A percentile compares a stretch with the other conserved stretches of the same genome.
These are phyloP conservation scores for Gentiana straminea DNA, from an alignment of 257 asterid genomes.

Conservation along the genomic window DNA sequence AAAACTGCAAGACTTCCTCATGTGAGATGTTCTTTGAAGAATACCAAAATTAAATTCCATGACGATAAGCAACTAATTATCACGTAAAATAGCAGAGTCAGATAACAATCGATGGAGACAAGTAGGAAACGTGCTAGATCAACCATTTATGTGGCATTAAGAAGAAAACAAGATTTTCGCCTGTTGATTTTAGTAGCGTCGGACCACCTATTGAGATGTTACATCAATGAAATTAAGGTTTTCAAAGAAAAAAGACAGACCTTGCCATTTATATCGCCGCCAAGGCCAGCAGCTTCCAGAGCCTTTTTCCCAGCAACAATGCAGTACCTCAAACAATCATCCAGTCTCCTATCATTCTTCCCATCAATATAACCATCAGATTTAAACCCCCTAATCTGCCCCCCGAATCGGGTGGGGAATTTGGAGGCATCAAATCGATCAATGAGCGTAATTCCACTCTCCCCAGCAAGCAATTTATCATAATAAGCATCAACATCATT, in stretches of 20 bases:
- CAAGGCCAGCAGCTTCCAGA: conserved; percentile 43
- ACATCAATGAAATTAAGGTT: too few species aligned
- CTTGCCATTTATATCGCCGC: conserved; percentile 23
- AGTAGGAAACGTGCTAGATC: too few species aligned
- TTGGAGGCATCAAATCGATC: conserved; percentile 50
- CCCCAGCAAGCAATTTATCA: conserved; percentile 37
- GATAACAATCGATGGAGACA: too few species aligned
- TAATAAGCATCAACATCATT: conserved; percentile 37
- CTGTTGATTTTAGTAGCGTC: too few species aligned
- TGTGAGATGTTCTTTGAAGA: too few species aligned
- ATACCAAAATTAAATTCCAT: too few species aligned
- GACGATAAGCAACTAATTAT: too few species aligned
- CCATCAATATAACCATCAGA: conserved; percentile 51
- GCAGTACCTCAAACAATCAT: conserved; percentile 45
- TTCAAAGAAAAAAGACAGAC: conserved; percentile 10
- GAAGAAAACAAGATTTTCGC: too few species aligned
- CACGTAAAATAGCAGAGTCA: too few species aligned
- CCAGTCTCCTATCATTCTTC: conserved; percentile 47
- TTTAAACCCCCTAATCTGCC: conserved; percentile 44
- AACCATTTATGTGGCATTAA: too few species aligned
- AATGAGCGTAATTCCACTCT: conserved; percentile 40
- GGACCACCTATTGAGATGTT: too few species aligned
- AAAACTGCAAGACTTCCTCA: too few species aligned
- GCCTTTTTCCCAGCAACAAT: conserved; percentile 50
- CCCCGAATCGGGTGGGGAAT: conserved; percentile 47